Base-by-base conservation (phyloP, 495 filamentous ascomycete genomes). In the Aspergillus ostianus region DNA sequence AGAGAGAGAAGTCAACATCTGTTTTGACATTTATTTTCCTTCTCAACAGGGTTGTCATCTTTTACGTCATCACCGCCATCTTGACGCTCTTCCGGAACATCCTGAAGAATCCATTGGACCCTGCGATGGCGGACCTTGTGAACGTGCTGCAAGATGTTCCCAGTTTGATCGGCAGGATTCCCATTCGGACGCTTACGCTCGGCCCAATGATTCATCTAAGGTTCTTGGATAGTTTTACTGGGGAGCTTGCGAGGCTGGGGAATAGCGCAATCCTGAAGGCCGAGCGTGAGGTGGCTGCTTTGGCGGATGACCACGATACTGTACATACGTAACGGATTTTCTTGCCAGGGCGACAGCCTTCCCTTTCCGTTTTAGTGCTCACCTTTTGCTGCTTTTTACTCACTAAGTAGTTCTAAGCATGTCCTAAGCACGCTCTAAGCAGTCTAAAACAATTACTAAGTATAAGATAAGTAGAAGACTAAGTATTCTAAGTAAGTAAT, bases 11-110 rank as follows among this genome's bases (percentile, higher is more conserved):
- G n/a, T n/a, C n/a, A n/a, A n/a, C n/a, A n/a, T n/a, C n/a, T n/a
- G n/a, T n/a, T n/a, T n/a, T n/a, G 19, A 59, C 50, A 17, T n/a
- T 51, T n/a, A 3, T 52, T 18, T 8, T 12, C 2, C 20, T 18
- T 26, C 44, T 5, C 41, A 52, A 46, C 47, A 64, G 65, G 61
- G 53, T 64, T 12, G 21, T 58, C 15, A 36, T 67, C 44, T 67
- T 67, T 48, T 67, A 67, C 30, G 57, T 57, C 17, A 55, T 64
- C 2, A 64, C 65, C 18, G 65, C 62, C 1, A 41, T 63, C 45
- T n/a, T 67, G 17, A 64, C 62, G 9, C 56, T 67, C 9, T 64
- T 67, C 49, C 48, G 59, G 27, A 58, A 60, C 21, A 64, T 64
- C 12, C 36, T 65, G 6, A 19, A 44, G 3, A 55, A 61, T 18